Evolutionary conservation across 2,329 filamentous ascomycete genomes (phyloP).

Genomic region (Claviceps sp.): DNA sequence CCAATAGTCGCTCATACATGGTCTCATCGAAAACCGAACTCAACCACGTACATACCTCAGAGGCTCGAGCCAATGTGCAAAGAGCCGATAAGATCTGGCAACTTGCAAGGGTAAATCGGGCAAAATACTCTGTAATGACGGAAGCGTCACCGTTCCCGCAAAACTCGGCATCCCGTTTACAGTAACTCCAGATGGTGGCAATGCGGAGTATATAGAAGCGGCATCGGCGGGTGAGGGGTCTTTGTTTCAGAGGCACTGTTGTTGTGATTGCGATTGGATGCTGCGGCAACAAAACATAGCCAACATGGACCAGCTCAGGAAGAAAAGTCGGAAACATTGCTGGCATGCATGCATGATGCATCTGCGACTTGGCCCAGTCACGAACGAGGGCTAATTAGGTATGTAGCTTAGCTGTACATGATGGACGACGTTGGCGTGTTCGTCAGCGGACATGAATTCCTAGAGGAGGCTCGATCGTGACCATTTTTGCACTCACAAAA

Average conservation of each 20-base stretch:
- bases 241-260: not conserved
- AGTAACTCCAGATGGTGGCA: constrained; percentile 7
- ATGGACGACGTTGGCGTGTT: not conserved
- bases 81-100: no score
- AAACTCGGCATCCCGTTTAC: constrained; percentile 10
- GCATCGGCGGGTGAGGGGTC: not conserved
- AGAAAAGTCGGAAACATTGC: not conserved
- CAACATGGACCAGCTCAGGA: not conserved
- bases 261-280: not conserved
- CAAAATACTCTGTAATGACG: not conserved
- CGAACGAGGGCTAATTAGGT: not conserved
- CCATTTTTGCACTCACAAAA: not conserved
- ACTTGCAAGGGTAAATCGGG: no score
- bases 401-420: not conserved
- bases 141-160: not conserved
- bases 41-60: not conserved
- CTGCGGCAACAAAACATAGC: not conserved
- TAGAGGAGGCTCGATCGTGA: constrained; percentile 6
- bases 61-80: no score
- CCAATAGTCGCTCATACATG: not conserved
- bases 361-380: not conserved
- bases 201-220: not conserved
- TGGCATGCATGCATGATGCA: not conserved
- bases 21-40: not conserved
- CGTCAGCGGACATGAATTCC: constrained; percentile 11